A percentile compares a stretch with the other conserved stretches of the same genome.
Conservation (phyloP, 192 early-diverging fungal genomes). For the Backusella circina region DNA sequence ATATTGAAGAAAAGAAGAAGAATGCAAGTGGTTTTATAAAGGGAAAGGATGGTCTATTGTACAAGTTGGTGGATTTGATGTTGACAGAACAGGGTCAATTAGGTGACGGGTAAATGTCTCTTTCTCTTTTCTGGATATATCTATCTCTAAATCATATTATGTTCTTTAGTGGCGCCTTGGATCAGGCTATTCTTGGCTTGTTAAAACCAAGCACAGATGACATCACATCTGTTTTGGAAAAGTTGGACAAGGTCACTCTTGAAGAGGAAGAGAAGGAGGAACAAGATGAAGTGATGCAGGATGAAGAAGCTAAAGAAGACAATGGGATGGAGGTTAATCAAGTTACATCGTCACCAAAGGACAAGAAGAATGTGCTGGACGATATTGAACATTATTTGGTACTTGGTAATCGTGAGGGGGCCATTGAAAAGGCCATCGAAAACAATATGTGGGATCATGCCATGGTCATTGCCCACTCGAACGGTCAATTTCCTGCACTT, state of each 20-base stretch:
- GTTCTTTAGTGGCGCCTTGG: conserved; percentile 37
- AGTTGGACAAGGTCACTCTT: not conserved
- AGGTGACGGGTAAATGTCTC: conserved; percentile 42
- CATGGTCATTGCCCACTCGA: conserved; percentile 73
- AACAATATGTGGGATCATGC: conserved; percentile 84
- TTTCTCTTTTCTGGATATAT: not conserved
- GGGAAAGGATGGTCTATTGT: conserved; percentile 39
- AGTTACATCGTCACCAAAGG: not conserved
- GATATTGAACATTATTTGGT: conserved; percentile 60
- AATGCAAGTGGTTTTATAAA: conserved; percentile 31
- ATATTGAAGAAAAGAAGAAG: conserved; percentile 42
- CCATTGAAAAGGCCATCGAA: conserved; percentile 46
- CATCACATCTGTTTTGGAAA: not conserved
- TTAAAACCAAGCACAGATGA: conserved; percentile 22
- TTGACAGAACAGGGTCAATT: conserved; percentile 64
- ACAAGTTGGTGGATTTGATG: conserved; percentile 58
- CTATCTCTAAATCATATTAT: not conserved
- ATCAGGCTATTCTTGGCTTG: conserved; percentile 43
- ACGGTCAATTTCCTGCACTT: conserved; percentile 67
- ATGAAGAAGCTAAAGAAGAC: conserved; percentile 29
- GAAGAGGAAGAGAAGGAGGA: not conserved
- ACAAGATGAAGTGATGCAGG: conserved; percentile 12
- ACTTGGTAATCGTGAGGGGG: conserved; percentile 53
- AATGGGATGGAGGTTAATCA: not conserved
- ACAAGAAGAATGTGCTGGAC: conserved; percentile 35